These are phyloP conservation scores for Sordariomycetes sp. DNA, from an alignment of 2,329 filamentous ascomycete genomes.

Conservation along the genomic window DNA sequence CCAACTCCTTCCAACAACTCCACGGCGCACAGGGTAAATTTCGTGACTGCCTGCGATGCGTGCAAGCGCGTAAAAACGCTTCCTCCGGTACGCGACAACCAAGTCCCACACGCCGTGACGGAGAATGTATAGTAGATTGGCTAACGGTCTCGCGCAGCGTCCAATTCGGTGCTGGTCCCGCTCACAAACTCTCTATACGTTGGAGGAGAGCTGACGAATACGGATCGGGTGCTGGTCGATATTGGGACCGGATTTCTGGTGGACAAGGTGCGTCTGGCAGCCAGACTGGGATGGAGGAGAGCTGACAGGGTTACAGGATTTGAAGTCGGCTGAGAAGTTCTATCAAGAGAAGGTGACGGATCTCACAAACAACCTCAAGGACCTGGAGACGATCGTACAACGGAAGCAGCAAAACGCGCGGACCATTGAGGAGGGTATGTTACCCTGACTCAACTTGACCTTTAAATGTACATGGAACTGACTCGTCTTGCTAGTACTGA, in stretches of 20 bases:
- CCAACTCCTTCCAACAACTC: constrained; percentile 79
- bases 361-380: constrained; percentile 42
- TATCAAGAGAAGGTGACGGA: constrained; percentile 49
- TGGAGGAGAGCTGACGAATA: constrained; percentile 66
- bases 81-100: constrained; percentile 16
- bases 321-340: constrained; percentile 44
- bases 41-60: constrained; percentile 75
- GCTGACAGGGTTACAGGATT: constrained; percentile 24
- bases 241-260: constrained; percentile 91
- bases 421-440: constrained; percentile 74
- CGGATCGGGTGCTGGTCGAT: constrained; percentile 77
- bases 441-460: not conserved
- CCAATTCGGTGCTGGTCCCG: constrained; percentile 71
- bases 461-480: constrained; percentile 1
- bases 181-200: constrained; percentile 94
- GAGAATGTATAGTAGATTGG: not conserved
- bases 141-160: constrained; percentile 9
- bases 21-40: constrained; percentile 88
- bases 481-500: constrained; percentile 22
- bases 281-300: not conserved
- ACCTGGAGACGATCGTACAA: constrained; percentile 48
- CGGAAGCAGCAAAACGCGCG: constrained; percentile 76
- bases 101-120: not conserved
- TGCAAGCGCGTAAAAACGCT: constrained; percentile 37
- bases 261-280: constrained; percentile 59